Evolutionary conservation across 2,329 filamentous ascomycete species (phyloP).

Genomic region (Calonectria crousiana): DNA sequence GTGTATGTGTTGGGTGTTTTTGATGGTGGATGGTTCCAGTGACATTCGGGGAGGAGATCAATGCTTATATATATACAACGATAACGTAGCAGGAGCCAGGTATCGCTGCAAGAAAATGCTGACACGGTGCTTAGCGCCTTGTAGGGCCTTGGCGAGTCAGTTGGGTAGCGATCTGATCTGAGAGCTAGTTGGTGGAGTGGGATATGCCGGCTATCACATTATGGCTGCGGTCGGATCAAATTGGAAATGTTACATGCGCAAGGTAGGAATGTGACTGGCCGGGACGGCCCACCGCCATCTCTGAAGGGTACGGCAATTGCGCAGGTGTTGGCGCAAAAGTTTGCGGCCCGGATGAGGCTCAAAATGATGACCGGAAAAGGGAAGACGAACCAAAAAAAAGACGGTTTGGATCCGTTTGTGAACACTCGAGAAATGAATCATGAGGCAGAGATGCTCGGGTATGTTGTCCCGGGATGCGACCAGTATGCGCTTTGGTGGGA

Average conservation of each 20-base stretch:
- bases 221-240: not conserved
- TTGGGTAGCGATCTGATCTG: not conserved
- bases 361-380: not conserved
- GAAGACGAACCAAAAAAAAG: not conserved
- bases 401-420: not conserved
- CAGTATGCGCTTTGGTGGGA: not conserved
- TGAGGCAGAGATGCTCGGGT: not conserved
- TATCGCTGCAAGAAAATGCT: not conserved
- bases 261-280: not conserved
- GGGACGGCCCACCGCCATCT: not conserved
- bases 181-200: not conserved
- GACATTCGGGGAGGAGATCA: not conserved
- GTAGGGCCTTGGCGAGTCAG: not conserved
- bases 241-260: not conserved
- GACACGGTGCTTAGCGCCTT: not conserved
- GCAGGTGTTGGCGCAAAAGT: not conserved
- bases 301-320: not conserved
- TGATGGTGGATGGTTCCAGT: not conserved
- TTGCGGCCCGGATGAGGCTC: not conserved
- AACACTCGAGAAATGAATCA: not conserved
- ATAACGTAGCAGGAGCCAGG: not conserved
- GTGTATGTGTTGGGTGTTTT: not conserved
- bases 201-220: not conserved
- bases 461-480: not conserved
- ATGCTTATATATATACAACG: not conserved